Conservation (phyloP, 805 yeast species). For the Zygosaccharomyces siamensis region DNA sequence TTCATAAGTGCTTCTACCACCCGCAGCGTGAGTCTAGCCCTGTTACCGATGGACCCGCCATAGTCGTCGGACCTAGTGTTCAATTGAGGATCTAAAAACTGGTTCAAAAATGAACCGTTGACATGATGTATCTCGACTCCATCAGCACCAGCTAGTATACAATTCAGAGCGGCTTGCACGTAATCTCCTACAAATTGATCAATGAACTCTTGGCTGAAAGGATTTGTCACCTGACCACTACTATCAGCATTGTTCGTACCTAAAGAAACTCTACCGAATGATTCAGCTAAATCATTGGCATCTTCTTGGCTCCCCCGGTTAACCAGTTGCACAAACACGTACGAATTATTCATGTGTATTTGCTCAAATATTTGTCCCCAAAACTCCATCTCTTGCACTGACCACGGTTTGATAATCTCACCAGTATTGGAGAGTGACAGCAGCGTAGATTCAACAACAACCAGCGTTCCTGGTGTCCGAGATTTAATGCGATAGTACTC, state of each 20-base stretch:
- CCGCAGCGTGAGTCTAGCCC: conserved; percentile 40
- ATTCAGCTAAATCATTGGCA: conserved; percentile 30
- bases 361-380: conserved; percentile 45
- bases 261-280: conserved; percentile 24
- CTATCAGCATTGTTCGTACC: conserved; percentile 38
- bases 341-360: conserved; percentile 46
- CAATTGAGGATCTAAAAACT: conserved; percentile 44
- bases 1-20: conserved; percentile 44
- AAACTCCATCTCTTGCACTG: conserved; percentile 39
- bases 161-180: conserved; percentile 39
- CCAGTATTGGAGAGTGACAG: conserved; percentile 38
- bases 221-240: conserved; percentile 30
- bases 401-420: conserved; percentile 22
- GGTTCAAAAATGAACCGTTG: conserved; percentile 55
- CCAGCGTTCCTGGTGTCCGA: conserved; percentile 47
- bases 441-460: conserved; percentile 50
- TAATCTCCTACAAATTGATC: conserved; percentile 38
- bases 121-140: conserved; percentile 62
- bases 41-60: conserved; percentile 46
- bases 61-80: conserved; percentile 45
- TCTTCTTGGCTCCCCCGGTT: conserved; percentile 38
- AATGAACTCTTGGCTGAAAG: conserved; percentile 31
- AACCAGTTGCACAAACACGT: conserved; percentile 47
- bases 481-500: conserved; percentile 52
- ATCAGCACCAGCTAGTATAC: conserved; percentile 39